Percentiles rank a stretch among this genome's conserved stretches.
These are phyloP conservation scores for Skeletonema potamos DNA, from an alignment of 108 stramenopile genomes.

Conservation along the genomic window DNA sequence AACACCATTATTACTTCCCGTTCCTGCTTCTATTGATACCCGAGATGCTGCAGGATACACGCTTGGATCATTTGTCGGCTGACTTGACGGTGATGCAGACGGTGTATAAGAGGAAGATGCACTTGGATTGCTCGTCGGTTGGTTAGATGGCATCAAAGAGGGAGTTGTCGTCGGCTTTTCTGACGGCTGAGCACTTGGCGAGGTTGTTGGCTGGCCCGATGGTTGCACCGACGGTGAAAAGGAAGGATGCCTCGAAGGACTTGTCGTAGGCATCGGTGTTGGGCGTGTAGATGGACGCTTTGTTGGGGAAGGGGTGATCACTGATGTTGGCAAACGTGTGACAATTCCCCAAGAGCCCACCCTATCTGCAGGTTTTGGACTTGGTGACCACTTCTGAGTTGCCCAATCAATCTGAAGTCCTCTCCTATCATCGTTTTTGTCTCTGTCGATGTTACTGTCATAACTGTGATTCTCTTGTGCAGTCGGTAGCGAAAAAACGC, in stretches of 20 bases:
- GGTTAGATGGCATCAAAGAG: background rate
- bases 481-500: background rate
- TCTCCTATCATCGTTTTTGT: background rate
- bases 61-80: background rate
- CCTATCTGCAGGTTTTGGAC: background rate
- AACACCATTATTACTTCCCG: background rate
- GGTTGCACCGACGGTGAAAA: background rate
- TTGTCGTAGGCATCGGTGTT: background rate
- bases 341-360: background rate
- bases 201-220: background rate
- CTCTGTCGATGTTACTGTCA: background rate
- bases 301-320: background rate
- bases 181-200: background rate
- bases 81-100: background rate
- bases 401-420: background rate
- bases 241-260: background rate
- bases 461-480: background rate
- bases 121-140: background rate
- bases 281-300: background rate
- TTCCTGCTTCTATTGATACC: background rate
- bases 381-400: background rate
- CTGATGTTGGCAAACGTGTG: background rate
- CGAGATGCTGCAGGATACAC: background rate
- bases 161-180: background rate
- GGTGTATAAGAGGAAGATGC: background rate